Percentiles rank a stretch among this genome's conserved stretches.
These are phyloP conservation scores for Vigna hirtella DNA, from an alignment of 306 rosid genomes.

Conservation along the genomic window DNA sequence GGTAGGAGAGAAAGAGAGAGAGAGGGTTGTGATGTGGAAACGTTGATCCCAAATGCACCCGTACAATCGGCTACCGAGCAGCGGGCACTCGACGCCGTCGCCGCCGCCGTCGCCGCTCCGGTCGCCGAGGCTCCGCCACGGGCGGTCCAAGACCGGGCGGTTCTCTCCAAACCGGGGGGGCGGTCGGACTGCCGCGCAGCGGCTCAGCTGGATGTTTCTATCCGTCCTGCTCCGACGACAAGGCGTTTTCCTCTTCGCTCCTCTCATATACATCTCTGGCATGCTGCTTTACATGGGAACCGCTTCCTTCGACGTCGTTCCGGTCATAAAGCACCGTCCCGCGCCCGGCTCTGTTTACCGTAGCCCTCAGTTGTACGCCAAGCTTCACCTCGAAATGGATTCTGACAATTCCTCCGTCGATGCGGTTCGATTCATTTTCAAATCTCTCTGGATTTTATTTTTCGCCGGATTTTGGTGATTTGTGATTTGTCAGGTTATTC, in stretches of 20 bases:
- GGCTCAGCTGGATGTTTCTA: conserved; percentile 82
- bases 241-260: conserved; percentile 95
- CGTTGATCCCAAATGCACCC: conserved; percentile 75
- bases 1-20: conserved; percentile 24
- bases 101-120: conserved; percentile 89
- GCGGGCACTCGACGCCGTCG: conserved; percentile 94
- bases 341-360: conserved; percentile 93
- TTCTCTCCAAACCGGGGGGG: conserved; percentile 52
- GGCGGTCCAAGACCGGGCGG: conserved; percentile 66
- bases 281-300: conserved; percentile 98
- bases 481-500: not conserved
- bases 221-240: conserved; percentile 92
- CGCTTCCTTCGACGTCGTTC: conserved; percentile 90
- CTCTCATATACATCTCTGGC: conserved; percentile 88
- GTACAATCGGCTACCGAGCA: conserved; percentile 86
- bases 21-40: conserved; percentile 45
- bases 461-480: conserved; percentile 1
- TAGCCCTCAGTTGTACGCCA: conserved; percentile 80
- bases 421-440: conserved; percentile 70
- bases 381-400: conserved; percentile 81
- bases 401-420: conserved; percentile 85
- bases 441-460: not conserved
- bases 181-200: conserved; percentile 65
- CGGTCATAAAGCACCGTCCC: conserved; percentile 78
- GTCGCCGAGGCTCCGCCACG: conserved; percentile 81